Base-by-base conservation (phyloP, 371 early-diverging fungal genomes). In the Mucor circinelloides region DNA sequence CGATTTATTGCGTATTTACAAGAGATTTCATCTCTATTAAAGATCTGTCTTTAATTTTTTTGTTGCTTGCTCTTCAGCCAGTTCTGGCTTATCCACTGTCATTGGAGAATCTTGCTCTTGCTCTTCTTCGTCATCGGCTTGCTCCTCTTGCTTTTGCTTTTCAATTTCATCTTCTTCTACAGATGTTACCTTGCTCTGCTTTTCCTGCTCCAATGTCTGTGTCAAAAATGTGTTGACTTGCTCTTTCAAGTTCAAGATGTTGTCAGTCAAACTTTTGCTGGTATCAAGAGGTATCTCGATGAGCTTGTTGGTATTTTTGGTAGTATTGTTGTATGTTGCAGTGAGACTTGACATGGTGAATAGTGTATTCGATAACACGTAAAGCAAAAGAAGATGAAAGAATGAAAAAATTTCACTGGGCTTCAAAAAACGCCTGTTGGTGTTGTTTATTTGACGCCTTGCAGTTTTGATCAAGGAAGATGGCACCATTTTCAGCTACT, bases 201-300 rank as follows among this genome's bases (percentile, higher is more conserved):
- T 69, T 61, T 70, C 70, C 12, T 58, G 46, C 50, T 70, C 70
- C 13, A 70, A 50, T 8, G 58, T 17, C 8, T 65, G 58, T 17
- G 70, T 70, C 56, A 70, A 57, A 50, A 50, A 50, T 4, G 57
- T 50, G 50, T 70, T 70, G 19, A 70, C 30, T 38, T 65, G 62
- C 27, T 28, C 48, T 48, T 66, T 54, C 32, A 70, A 57, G 23
- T 10, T 19, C 2, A 63, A 38, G 40, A 70, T 58, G 13, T 54
- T 38, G 7, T 60, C 64, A 3, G 69, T 69, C 30, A 69, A 54
- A 6, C 55, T 32, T 21, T 54, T 48, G 6, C 25, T 42, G n/a
- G 12, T 13, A 12, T 69, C 63, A 10, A 50, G 31, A 28, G 59
- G 60, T 0, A 64, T 42, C 44, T 59, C 38, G 15, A 69, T 60